Evolutionary conservation across 129 eudicot genomes (phyloP), one percentile per base, ranked within the genome.

Genomic region (Mikania micrantha): DNA sequence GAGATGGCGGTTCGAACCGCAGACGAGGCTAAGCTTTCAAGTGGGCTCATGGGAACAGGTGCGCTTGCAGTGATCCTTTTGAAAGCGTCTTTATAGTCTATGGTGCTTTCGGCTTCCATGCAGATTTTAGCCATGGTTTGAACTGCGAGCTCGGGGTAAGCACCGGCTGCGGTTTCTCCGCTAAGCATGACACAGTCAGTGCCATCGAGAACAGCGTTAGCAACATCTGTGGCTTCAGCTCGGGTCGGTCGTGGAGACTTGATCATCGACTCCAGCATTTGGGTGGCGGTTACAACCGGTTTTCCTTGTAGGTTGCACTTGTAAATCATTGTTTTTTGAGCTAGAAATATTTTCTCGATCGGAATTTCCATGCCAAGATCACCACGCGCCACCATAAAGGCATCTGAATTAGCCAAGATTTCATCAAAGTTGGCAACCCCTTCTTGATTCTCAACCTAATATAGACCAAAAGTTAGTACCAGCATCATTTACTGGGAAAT

Each of bases 361-460:
- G 93, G 93, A 29, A 86, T 86, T 64, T 86, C 93, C 93, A 86
- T 86, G 9, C 93, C 93, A 5, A 86, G 84, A 21, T 86, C 93
- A 25, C 93, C 93, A 68, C 93, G 78, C 2, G 93, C 93, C 8
- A 86, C 93, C 93, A 86, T 86, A 39, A 87, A 87, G 2, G 94
- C 94, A 28, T 87, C 94, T 21, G 94, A 75, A 66, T 87, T 83
- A n/a, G 85, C 87, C 0, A 87, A 79, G 40, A 87, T 87, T 4
- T 87, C 94, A 39, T 87, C 94, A 38, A 87, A 87, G 78, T 87
- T 87, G 35, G 94, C 94, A 36, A 87, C 94, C 52, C 94, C 94
- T 79, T 87, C 89, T 81, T 87, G 94, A 68, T 87, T 87, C 42
- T 87, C 94, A 67, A 87, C 94, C 94, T 87, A 27, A 28, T 40